Conservation (phyloP, 2,329 filamentous ascomycete genomes). For the Calonectria pseudoreteaudii region DNA sequence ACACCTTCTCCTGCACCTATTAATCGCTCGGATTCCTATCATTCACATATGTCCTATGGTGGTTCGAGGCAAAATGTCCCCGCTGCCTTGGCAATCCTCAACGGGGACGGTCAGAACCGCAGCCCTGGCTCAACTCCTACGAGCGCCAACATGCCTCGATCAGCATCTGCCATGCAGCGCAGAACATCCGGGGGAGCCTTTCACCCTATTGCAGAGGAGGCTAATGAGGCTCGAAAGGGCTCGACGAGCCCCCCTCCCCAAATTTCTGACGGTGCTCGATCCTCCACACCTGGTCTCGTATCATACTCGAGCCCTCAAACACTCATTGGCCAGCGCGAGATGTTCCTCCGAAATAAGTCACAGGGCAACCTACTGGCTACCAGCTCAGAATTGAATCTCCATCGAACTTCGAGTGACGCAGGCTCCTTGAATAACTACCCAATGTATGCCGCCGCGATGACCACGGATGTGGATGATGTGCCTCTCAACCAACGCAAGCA, state of each 20-base stretch:
- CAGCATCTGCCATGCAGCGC: constrained; percentile 39
- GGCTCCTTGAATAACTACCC: constrained; percentile 54
- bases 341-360: constrained; percentile 65
- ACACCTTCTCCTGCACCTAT: constrained; percentile 48
- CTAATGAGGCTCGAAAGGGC: constrained; percentile 20
- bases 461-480: constrained; percentile 72
- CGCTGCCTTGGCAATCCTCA: constrained; percentile 40
- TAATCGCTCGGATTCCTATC: constrained; percentile 45
- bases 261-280: constrained; percentile 40
- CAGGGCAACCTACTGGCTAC: constrained; percentile 52
- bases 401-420: constrained; percentile 54
- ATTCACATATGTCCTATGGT: constrained; percentile 37
- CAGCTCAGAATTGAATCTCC: constrained; percentile 42
- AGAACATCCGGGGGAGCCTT: constrained; percentile 46
- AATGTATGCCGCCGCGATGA: constrained; percentile 44
- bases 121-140: constrained; percentile 39
- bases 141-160: constrained; percentile 31
- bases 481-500: constrained; percentile 76
- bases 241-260: constrained; percentile 36
- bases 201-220: constrained; percentile 60
- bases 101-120: constrained; percentile 35
- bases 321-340: constrained; percentile 66
- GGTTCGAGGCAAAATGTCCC: constrained; percentile 39
- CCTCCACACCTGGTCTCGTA: constrained; percentile 58
- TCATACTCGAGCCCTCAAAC: constrained; percentile 67